Evolutionary conservation across 306 rosid genomes (phyloP), one percentile per base, ranked within the genome.

Genomic region (Chamaecrista fasciculata): DNA sequence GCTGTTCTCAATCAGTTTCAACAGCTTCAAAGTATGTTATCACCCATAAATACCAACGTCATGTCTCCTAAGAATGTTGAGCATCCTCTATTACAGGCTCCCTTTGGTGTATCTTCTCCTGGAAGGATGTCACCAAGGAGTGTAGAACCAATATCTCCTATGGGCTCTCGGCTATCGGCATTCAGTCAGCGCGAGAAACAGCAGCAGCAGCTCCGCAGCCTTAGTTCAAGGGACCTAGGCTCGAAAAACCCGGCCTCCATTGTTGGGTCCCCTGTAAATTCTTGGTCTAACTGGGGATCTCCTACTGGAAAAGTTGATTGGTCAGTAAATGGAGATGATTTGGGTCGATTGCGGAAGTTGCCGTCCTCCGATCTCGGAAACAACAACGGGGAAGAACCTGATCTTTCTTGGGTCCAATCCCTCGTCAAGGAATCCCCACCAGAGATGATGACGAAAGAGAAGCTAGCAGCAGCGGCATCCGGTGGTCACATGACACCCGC

Each of bases 111-210:
- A 24, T 81, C 84, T 57, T 87, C 97, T 26, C 90, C 97, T 8
- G 97, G 97, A 52, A 83, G 97, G 77, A 89, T 91, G 96, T 89
- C 97, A 1, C 96, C 97, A 0, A 82, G 96, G 76, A 86, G 83
- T 51, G 21, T 86, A 69, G 97, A 91, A 62, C 86, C 90, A 4
- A 85, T 85, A 15, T 89, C 97, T 58, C 97, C 97, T 2, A 83
- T 83, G 94, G 73, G 86, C 8, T 59, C 91, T 39, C 86, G 94
- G 24, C 49, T 80, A 29, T 71, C 91, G 1, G 81, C 85, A 28
- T 83, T 82, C 66, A 75, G 86, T 25, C 97, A 82, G 75, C 94
- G 82, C 6, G 96, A 89, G 76, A 83, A 77, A 34, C 89, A 77
- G 43, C 87, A 77, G 65, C 91, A 83, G 26, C 86, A 91, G 67